Base-by-base conservation (phyloP, 2,329 filamentous ascomycete genomes). In the Cercospora canescens region DNA sequence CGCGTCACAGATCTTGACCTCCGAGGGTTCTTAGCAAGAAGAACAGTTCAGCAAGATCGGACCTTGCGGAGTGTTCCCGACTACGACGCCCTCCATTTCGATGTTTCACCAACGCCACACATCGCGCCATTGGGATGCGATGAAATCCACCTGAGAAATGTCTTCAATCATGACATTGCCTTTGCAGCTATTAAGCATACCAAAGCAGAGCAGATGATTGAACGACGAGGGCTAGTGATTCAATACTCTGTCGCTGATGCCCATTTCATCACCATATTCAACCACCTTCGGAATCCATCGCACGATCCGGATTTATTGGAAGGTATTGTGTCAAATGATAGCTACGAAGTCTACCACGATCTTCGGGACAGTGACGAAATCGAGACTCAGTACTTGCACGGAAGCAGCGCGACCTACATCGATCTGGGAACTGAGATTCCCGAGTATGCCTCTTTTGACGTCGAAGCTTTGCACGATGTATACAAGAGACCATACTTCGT, bases 271-370 rank as follows among this genome's bases (percentile, higher is more conserved):
- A 32, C 24, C 50, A 56, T 62, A 4, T 30, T 62, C 24, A 45
- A 18, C 16, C n/a, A 56, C 45, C 60, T 62, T 16, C 34, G 48
- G 16, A 52, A n/a, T 5, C 39, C 37, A 26, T 28, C 57, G n/a
- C n/a, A 62, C 32, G 21, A 35, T 16, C 18, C 26, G 48, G n/a
- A 18, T 7, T 21, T 26, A 6, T 12, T 21, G 30, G 45, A 34
- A 8, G 48, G 30, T 7, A 16, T 21, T 14, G 3, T 7, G n/a
- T 54, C 18, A 2, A 28, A 24, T 6, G 35, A 8, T 9, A 56
- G 30, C 21, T 62, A 62, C 21, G 60, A 62, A 18, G 60, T 62
- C 24, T 56, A 62, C 34, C 60, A 62, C n/a, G 50, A 62, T 24
- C 12, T 41, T 18, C 3, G 34, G 12, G 28, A 34, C 14, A 4